Base-by-base conservation (phyloP, 1,284 basidiomycete genomes). In the Puccinia hordei region DNA sequence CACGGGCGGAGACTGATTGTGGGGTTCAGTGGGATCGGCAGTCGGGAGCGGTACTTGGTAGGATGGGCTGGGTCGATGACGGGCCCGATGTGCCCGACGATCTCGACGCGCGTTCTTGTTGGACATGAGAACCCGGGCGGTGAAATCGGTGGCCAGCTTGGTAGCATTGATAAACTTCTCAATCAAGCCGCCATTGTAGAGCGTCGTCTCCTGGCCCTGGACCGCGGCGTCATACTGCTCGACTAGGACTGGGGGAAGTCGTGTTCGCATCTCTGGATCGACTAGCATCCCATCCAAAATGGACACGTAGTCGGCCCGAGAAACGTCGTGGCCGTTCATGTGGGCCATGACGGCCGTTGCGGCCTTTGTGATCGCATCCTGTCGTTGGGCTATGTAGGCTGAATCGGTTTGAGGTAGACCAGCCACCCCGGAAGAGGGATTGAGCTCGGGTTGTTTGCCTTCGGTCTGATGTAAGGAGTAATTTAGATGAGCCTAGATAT, bases 111-210 rank as follows among this genome's bases (percentile, higher is more conserved):
- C 38, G 24, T 74, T 59, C n/a, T 41, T 74, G 38, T n/a, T 74
- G 38, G 19, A 61, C 30, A 63, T 24, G 35, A 74, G 2, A 24
- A 74, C 46, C 8, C 27, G 19, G 15, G 72, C 72, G 2, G 55
- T 61, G n/a, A 61, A 41, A 59, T 74, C 38, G 38, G 72, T 61
- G n/a, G 72, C 72, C 19, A 38, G 55, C 27, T 74, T 61, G 33
- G 72, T 74, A 33, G 72, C 72, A 46, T 59, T n/a, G 53, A 74
- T 44, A 5, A 74, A 59, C 38, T 46, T 74, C 15, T 74, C 72
- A 27, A 74, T 61, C 38, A 74, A 46, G 55, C 35, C 55, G 15
- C 41, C 41, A 33, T 74, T 63, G 35, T 30, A 74, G n/a, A 74
- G 38, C 33, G 41, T 46, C 24, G 33, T 44, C 2, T 15, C 30